Evolutionary conservation across 2,329 filamentous ascomycete species (phyloP).

Genomic region (Fusarium robinianum): DNA sequence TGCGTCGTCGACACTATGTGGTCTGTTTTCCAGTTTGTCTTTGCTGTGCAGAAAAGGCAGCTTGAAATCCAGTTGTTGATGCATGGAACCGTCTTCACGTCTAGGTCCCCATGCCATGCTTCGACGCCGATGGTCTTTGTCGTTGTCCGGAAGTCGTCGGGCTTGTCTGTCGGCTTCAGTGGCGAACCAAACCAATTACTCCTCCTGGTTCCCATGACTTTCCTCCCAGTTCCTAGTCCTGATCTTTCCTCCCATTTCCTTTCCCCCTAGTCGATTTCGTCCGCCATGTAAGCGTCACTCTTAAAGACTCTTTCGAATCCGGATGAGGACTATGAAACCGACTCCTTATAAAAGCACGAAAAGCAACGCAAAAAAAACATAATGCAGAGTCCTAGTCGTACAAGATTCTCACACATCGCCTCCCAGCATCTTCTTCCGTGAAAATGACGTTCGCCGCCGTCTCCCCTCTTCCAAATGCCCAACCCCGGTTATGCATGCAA

Average conservation of each 20-base stretch:
- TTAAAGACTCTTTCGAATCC: slow-evolving; percentile 15
- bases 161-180: slow-evolving; percentile 31
- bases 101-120: slow-evolving; percentile 24
- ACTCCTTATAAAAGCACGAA: slow-evolving; percentile 23
- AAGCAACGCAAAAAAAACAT: slow-evolving; percentile 28
- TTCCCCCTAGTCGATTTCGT: too few relatives aligned
- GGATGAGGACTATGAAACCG: slow-evolving; percentile 11
- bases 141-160: slow-evolving; percentile 23
- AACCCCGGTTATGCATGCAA: slow-evolving; percentile 49
- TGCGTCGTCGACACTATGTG: slow-evolving; percentile 33
- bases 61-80: slow-evolving; percentile 37
- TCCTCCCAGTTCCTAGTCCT: slow-evolving; percentile 13
- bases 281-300: too few relatives aligned
- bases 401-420: slow-evolving; percentile 35
- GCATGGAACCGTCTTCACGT: slow-evolving; percentile 28
- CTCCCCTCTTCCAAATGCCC: slow-evolving; percentile 39
- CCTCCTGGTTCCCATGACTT: slow-evolving; percentile 18
- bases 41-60: slow-evolving; percentile 33
- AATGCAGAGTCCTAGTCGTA: slow-evolving; percentile 40
- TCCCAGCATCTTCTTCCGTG: slow-evolving; percentile 19
- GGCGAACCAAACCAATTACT: slow-evolving; percentile 38
- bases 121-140: slow-evolving; percentile 27
- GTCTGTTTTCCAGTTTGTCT: slow-evolving; percentile 25
- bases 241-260: not conserved
- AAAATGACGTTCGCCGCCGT: slow-evolving; percentile 36